Conservation (phyloP, 2,329 filamentous ascomycete genomes). For the Chaetomium strumarium region DNA sequence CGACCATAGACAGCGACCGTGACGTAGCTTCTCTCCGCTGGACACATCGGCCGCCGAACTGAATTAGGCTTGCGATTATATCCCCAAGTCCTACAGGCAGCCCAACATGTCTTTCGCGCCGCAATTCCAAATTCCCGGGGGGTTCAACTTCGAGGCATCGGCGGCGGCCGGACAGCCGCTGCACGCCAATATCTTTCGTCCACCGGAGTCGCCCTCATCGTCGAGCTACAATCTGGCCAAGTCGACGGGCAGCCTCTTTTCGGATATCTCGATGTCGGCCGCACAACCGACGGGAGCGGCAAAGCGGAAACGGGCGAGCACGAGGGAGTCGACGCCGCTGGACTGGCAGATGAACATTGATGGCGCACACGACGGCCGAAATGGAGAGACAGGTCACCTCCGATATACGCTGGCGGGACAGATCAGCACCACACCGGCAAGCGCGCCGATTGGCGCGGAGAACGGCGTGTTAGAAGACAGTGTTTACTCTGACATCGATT, state of each 20-base stretch:
- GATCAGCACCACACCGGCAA: conserved; percentile 42
- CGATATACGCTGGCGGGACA: conserved; percentile 50
- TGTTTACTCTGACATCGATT: conserved; percentile 52
- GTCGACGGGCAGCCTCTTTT: conserved; percentile 36
- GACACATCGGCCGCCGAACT: neutral
- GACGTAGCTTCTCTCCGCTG: neutral
- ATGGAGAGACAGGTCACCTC: conserved; percentile 21
- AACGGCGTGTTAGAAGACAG: conserved; percentile 44
- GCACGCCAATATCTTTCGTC: conserved; percentile 31
- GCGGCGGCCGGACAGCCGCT: conserved; percentile 24
- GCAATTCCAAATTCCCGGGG: conserved; percentile 30
- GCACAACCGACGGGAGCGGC: conserved; percentile 28
- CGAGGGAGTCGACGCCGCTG: conserved; percentile 31
- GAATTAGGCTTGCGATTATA: neutral
- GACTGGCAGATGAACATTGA: conserved; percentile 31
- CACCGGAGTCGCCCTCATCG: conserved; percentile 27
- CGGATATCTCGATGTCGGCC: conserved; percentile 30
- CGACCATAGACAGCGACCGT: neutral
- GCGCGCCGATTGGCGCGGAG: conserved; percentile 26
- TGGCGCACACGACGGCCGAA: conserved; percentile 23
- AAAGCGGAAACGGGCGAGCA: conserved; percentile 48
- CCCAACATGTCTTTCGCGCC: conserved; percentile 27
- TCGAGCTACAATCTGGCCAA: conserved; percentile 29
- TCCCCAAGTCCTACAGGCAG: neutral
- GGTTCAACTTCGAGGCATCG: conserved; percentile 27